Evolutionary conservation across 2,329 filamentous ascomycete genomes (phyloP), one percentile per base, ranked within the genome.

Genomic region (Karstenula rhodostoma): DNA sequence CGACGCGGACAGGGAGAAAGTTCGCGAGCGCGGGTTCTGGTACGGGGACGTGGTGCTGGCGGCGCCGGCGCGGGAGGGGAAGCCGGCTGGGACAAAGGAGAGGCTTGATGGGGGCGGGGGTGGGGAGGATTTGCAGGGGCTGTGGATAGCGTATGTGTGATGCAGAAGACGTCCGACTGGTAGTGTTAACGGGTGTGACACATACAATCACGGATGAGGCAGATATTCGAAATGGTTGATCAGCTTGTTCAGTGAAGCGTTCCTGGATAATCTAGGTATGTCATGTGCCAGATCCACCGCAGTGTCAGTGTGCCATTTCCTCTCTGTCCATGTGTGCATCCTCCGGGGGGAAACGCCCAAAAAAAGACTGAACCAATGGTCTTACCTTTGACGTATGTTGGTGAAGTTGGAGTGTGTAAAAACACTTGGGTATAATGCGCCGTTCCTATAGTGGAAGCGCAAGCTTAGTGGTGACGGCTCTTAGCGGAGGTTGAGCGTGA

Each of bases 41-140:
- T 74, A 67, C 60, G 71, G 73, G 0, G 67, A 72, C 57, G 64
- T 74, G 2, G 67, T 72, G n/a, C 54, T 75, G 13, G 59, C 43
- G 43, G 67, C 63, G 2, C 57, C 53, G 17, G 66, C 67, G 1
- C 46, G 29, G 1, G 32, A 56, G 13, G 63, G 60, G 0, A 65
- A 62, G 22, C 47, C 44, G 4, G 13, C 25, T 7, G 68, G 67
- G n/a, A 60, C 23, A 13, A 60, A 53, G 25, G 58, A 56, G 32
- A 60, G 65, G 17, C 42, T 70, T 17, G 69, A 74, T 52, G 52
- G 15, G 8, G 63, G 48, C 1, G 59, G 60, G 4, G 58, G 59
- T 12, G 29, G 29, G 29, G 17, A n/a, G 13, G 59, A 60, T 32
- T 59, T 74, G 9, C 56, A 65, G 12, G 72, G 72, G 5, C 2